Evolutionary conservation across 1,284 basidiomycete species (phyloP).

Genomic region (Tetrapyrgos nigripes): DNA sequence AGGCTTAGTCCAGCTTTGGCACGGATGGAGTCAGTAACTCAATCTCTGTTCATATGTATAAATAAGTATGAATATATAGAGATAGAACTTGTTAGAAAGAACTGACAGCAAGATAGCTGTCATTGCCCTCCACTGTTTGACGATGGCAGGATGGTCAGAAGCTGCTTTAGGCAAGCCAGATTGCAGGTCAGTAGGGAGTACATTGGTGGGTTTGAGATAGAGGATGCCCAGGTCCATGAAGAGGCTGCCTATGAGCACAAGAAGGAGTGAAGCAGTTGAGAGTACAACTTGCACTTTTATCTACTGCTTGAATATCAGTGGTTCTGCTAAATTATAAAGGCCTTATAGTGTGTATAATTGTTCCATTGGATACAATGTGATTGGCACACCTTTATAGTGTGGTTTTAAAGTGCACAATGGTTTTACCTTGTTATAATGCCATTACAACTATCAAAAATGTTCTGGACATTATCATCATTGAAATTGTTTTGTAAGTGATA

Average conservation of each 20-base stretch:
- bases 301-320: no score
- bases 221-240: conserved; percentile 87
- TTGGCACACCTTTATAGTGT: no score
- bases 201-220: conserved; percentile 59
- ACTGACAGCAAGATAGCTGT: conserved; percentile 90
- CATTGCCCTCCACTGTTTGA: conserved; percentile 96
- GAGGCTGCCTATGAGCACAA: conserved; percentile 93
- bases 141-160: conserved; percentile 86
- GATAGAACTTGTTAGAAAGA: conserved; percentile 6
- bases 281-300: no score
- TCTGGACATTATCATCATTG: no score
- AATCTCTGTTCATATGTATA: conserved; percentile 61
- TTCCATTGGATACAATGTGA: no score
- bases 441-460: no score
- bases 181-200: conserved; percentile 51
- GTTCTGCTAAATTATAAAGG: no score
- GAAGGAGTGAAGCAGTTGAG: conserved; percentile 3
- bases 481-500: no score
- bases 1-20: conserved; percentile 55
- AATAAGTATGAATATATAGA: neutral
- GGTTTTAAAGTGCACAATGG: no score
- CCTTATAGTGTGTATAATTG: no score
- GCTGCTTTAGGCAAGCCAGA: conserved; percentile 67
- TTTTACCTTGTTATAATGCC: no score
- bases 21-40: conserved; percentile 78